Base-by-base conservation (phyloP, 352 stramenopile genomes). In the Globisporangium echinulatum region DNA sequence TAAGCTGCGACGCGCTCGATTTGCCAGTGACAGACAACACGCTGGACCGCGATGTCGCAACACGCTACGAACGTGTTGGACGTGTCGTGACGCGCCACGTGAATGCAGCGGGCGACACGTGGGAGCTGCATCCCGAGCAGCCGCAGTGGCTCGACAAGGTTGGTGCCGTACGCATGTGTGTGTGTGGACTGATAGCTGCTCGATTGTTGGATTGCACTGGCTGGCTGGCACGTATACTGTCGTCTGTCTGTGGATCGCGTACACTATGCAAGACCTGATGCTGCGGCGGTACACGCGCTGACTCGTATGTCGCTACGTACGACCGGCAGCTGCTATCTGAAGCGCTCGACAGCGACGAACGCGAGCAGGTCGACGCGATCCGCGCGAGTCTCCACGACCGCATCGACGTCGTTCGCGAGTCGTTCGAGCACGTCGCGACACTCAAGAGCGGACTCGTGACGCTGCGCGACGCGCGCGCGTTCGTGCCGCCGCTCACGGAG, bases 61-160 rank as follows among this genome's bases (percentile, higher is more conserved):
- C 44, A 14, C 15, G 39, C 47, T 63, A 59, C n/a, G 37, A 11
- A n/a, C 55, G 40, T 8, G 33, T 55, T 25, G 33, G 39, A 33
- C 42, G 55, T 37, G 46, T 67, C 9, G 9, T 19, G 9, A 49
- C 19, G 5, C 33, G 40, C 33, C 55, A 59, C 13, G 42, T 59
- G 15, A 36, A 38, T 13, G 25, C 25, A 9, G 11, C 40, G 10
- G 10, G 48, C 7, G 46, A 39, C 15, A 15, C 39, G 25, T 68
- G 57, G 62, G 52, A 9, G 19, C 51, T 68, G 14, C 36, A 37
- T 13, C 43, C 51, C 37, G 25, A 42, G 46, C 62, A 52, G 19
- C 62, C 62, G 11, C 17, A 14, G 11, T 68, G 62, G 62, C 52
- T 65, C 17, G 47, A 64, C n/a, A 33, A 61, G 57, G 62, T 65